Evolutionary conservation across 2,329 filamentous ascomycete genomes (phyloP), one percentile per base, ranked within the genome.

Genomic region (Didymella glomerata): DNA sequence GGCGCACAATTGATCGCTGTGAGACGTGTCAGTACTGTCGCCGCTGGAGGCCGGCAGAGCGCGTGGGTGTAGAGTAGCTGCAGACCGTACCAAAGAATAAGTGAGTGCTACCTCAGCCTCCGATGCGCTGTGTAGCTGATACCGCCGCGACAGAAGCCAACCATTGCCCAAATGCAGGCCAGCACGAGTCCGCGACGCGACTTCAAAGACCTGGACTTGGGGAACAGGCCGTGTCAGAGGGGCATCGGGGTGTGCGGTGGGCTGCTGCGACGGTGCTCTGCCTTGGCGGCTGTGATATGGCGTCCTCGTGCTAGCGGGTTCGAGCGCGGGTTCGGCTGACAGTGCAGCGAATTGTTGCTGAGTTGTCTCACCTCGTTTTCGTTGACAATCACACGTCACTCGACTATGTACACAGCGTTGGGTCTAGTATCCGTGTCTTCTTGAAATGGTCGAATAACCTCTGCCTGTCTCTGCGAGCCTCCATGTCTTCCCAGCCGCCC

Each of bases 101-200:
- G 38, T 52, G 51, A 24, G 50, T 56, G 64, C 66, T 69, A 70
- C 67, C 70, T 68, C 70, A 72, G 70, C 68, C 66, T 70, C 40
- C 66, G 67, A 54, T 61, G 68, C 65, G 66, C 66, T 49, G 54
- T 62, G 53, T 53, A 65, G 66, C 67, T 66, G 66, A 61, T 52
- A 48, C 58, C 64, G 66, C 65, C 57, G 22, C 59, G 61, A 65
- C 64, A 61, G 42, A 61, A 64, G 64, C 61, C 51, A 66, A 69
- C 65, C 71, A 76, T 76, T 46, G 68, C 72, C 69, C 57, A 61
- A 22, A 56, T 36, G 36, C 52, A 48, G 57, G 56, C 56, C 50
- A 49, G 56, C 32, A 50, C 11, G 38, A 36, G 41, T 59, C 24
- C 50, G 56, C 56, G 41, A 54, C 56, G 56, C 56, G 50, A 50